Percentiles rank a stretch among this genome's conserved stretches.
phyloP scores from a whole-genome alignment of 1,139 yeast species.

The Nakaseomyces delphensis region DNA sequence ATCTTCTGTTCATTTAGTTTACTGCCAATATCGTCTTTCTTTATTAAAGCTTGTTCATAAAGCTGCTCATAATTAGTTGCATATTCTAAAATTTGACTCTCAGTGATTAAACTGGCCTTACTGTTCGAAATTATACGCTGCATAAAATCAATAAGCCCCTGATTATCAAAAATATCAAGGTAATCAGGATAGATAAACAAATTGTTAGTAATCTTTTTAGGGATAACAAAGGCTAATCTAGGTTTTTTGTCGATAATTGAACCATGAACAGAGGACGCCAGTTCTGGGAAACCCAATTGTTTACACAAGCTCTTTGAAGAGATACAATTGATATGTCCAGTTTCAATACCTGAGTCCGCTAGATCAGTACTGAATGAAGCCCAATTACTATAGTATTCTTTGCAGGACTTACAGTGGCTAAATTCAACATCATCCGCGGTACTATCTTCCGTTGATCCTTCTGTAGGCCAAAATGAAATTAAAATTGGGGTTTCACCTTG shows the following conservation, averaged over 20 bases:
- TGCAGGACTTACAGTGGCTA: slow-evolving; percentile 41
- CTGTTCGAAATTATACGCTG: slow-evolving; percentile 33
- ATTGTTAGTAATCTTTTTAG: slow-evolving; percentile 29
- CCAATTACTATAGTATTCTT: slow-evolving; percentile 49
- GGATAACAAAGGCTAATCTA: slow-evolving; percentile 35
- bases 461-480: slow-evolving; percentile 58
- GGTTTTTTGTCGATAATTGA: slow-evolving; percentile 26
- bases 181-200: slow-evolving; percentile 17
- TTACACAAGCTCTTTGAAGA: slow-evolving; percentile 43
- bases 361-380: slow-evolving; percentile 45
- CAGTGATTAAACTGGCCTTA: slow-evolving; percentile 31
- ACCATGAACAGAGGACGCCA: slow-evolving; percentile 18
- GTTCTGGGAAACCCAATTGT: slow-evolving; percentile 38
- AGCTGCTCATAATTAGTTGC: not conserved
- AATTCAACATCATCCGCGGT: slow-evolving; percentile 37
- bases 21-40: not conserved
- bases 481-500: slow-evolving; percentile 41
- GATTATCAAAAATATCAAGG: slow-evolving; percentile 8
- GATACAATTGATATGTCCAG: slow-evolving; percentile 54
- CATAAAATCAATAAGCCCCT: slow-evolving; percentile 32
- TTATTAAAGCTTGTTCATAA: not conserved
- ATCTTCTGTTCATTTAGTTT: slow-evolving; percentile 27
- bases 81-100: slow-evolving; percentile 11
- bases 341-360: slow-evolving; percentile 33
- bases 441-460: slow-evolving; percentile 34